Conservation (phyloP, 2,329 filamentous ascomycete genomes). For the Hypoxylon sp. region DNA sequence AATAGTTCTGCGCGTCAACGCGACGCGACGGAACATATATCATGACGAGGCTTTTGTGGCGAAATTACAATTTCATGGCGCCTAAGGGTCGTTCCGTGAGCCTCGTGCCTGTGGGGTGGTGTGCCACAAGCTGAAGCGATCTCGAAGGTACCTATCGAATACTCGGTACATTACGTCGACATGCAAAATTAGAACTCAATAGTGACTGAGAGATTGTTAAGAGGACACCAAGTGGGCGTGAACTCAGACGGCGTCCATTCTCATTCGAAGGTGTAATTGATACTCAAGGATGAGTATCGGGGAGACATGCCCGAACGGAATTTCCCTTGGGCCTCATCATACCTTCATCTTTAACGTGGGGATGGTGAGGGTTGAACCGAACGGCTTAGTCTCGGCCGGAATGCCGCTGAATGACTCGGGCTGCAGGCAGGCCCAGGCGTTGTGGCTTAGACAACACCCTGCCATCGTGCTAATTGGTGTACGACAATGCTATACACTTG, state of each 20-base stretch:
- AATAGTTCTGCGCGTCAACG: constrained; percentile 7
- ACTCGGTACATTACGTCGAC: background rate
- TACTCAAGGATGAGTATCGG: constrained; percentile 16
- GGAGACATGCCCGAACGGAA: constrained; percentile 16
- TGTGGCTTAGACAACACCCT: constrained; percentile 4
- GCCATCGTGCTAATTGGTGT: constrained; percentile 8
- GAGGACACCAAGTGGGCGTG: background rate
- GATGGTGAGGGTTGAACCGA: background rate
- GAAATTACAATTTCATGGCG: background rate
- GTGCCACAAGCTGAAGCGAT: constrained; percentile 12
- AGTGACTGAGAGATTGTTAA: background rate
- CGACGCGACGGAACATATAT: constrained; percentile 19
- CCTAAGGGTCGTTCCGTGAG: constrained; percentile 19
- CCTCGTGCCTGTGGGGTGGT: constrained; percentile 2
- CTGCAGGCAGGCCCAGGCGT: constrained; percentile 6
- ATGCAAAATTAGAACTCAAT: background rate
- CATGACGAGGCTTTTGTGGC: constrained; percentile 11
- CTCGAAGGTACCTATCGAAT: background rate
- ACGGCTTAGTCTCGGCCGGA: background rate
- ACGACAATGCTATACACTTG: constrained; percentile 13
- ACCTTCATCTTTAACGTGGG: background rate
- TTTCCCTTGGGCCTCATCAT: constrained; percentile 1
- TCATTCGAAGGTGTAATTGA: background rate
- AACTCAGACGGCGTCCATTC: background rate
- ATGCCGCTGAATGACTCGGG: constrained; percentile 10